These are phyloP conservation scores for Populus tremula DNA, from an alignment of 345 rosid genomes.

Conservation along the genomic window DNA sequence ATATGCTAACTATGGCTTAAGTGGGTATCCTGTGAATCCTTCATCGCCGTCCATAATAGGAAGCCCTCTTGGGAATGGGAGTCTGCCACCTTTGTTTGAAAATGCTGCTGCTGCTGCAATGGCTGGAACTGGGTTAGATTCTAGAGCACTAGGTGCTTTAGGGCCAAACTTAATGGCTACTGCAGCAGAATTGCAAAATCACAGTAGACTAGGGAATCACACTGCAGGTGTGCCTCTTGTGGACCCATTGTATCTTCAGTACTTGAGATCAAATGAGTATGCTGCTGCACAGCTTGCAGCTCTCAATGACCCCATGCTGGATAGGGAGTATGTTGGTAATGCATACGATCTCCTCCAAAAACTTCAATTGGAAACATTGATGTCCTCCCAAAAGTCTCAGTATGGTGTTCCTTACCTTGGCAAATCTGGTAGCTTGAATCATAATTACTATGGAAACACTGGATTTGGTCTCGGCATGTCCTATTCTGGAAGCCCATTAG, in stretches of 20 bases:
- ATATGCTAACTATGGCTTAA: slow-evolving; percentile 42
- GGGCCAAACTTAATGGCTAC: slow-evolving; percentile 45
- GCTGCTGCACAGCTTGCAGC: slow-evolving; percentile 51
- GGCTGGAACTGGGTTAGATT: slow-evolving; percentile 48
- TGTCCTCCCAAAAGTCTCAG: slow-evolving; percentile 49
- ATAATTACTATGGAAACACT: slow-evolving; percentile 48
- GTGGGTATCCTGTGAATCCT: slow-evolving; percentile 41
- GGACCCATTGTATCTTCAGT: slow-evolving; percentile 48
- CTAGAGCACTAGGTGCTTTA: slow-evolving; percentile 37
- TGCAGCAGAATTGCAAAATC: slow-evolving; percentile 45
- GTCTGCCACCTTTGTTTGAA: slow-evolving; percentile 52
- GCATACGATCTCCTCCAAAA: slow-evolving; percentile 58
- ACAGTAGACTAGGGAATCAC: slow-evolving; percentile 42
- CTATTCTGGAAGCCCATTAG: slow-evolving; percentile 49
- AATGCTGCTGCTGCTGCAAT: slow-evolving; percentile 50
- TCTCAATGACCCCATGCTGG: slow-evolving; percentile 42
- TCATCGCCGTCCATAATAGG: slow-evolving; percentile 49
- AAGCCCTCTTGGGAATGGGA: slow-evolving; percentile 39
- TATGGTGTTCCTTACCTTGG: slow-evolving; percentile 44
- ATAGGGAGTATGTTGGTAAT: slow-evolving; percentile 41
- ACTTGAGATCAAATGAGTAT: slow-evolving; percentile 48
- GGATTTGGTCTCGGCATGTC: slow-evolving; percentile 50
- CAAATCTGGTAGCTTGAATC: slow-evolving; percentile 43
- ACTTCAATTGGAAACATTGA: slow-evolving; percentile 47
- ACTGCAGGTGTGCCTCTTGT: slow-evolving; percentile 32